Percentiles rank a stretch among this genome's conserved stretches.
phyloP scores from a whole-genome alignment of 1,284 basidiomycete genomes.

The Cystobasidium slooffiae region DNA sequence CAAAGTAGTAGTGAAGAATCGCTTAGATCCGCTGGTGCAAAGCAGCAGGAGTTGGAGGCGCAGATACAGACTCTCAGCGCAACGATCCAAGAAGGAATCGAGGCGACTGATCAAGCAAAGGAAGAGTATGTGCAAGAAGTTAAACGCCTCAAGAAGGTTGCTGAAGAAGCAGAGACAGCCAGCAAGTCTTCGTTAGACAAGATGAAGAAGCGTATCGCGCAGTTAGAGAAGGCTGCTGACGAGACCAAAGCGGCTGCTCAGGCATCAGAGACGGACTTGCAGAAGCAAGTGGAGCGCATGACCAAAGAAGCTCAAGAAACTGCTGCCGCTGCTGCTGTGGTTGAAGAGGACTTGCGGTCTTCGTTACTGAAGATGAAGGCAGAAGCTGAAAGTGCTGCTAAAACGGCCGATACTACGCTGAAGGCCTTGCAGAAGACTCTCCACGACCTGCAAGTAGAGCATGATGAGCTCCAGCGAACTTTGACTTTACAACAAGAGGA shows the following conservation, averaged over 20 bases:
- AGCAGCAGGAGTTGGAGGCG: no score
- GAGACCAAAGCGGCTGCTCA: constrained; percentile 10
- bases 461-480: background rate
- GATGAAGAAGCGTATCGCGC: background rate
- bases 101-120: no score
- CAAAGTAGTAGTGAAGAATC: background rate
- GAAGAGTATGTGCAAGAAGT: no score
- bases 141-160: no score
- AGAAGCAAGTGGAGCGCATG: constrained; percentile 14
- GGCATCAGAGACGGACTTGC: constrained; percentile 24
- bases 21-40: background rate
- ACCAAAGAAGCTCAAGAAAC: background rate
- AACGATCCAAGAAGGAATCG: no score
- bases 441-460: background rate
- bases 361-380: background rate
- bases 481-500: no score
- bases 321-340: background rate
- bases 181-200: background rate
- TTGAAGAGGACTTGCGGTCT: background rate
- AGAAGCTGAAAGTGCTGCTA: background rate
- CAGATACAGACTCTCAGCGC: no score
- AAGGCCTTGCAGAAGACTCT: constrained; percentile 1
- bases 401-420: background rate
- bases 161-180: background rate
- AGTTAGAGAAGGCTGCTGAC: constrained; percentile 13